Percentiles rank a stretch among this genome's conserved stretches.
These are phyloP conservation scores for Pulveroboletus sp. DNA, from an alignment of 768 basidiomycete species.

Conservation along the genomic window DNA sequence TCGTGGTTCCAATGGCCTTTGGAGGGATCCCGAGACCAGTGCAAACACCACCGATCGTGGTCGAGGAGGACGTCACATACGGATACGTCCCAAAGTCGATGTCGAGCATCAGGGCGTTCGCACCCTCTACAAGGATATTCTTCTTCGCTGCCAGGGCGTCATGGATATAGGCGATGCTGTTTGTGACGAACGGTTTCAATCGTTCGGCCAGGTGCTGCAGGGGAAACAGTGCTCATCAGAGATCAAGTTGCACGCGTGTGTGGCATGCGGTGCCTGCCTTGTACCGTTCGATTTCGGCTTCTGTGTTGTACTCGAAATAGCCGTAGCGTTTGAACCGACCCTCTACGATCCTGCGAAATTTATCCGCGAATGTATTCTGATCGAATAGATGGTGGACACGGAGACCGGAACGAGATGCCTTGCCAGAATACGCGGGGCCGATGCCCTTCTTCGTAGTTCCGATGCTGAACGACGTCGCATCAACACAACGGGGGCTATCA, in stretches of 20 bases:
- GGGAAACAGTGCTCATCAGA: not conserved
- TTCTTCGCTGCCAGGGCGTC: slow-evolving; percentile 70
- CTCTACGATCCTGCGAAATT: slow-evolving; percentile 94
- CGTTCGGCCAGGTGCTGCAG: slow-evolving; percentile 74
- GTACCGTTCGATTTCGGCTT: slow-evolving; percentile 91
- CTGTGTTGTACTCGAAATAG: slow-evolving; percentile 96
- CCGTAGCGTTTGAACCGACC: slow-evolving; percentile 98
- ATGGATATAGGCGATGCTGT: slow-evolving; percentile 85
- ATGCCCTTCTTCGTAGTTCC: slow-evolving; percentile 98
- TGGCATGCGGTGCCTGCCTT: slow-evolving; percentile 48
- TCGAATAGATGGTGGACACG: slow-evolving; percentile 97
- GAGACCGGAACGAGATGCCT: slow-evolving; percentile 93
- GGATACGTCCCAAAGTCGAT: slow-evolving; percentile 98
- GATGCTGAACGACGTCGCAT: slow-evolving; percentile 49
- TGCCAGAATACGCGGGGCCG: slow-evolving; percentile 96
- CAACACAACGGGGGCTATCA: not conserved
- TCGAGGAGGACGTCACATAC: slow-evolving; percentile 92
- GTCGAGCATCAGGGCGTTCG: slow-evolving; percentile 98
- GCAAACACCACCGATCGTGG: slow-evolving; percentile 91
- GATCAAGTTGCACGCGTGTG: not conserved
- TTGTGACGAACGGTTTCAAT: slow-evolving; percentile 82
- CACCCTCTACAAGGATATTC: slow-evolving; percentile 89
- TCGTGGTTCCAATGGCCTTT: slow-evolving; percentile 73
- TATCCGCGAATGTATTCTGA: slow-evolving; percentile 73
- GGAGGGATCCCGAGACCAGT: slow-evolving; percentile 98